Evolutionary conservation across 768 basidiomycete genomes (phyloP).

Genomic region (Auricularia heimuer): DNA sequence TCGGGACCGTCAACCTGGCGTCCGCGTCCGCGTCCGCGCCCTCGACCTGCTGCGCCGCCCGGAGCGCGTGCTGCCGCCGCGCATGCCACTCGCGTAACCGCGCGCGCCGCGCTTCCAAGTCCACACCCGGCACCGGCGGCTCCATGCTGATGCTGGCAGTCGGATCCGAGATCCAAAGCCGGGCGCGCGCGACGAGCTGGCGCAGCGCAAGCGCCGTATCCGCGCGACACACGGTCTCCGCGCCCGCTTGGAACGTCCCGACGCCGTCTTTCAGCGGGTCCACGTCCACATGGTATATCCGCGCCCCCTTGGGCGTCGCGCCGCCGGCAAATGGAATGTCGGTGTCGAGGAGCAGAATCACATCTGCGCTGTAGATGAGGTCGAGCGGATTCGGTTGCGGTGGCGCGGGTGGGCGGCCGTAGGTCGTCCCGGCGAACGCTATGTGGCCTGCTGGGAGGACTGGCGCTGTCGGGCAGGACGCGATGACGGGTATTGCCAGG

Average conservation of each 20-base stretch:
- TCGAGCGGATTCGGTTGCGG: not conserved
- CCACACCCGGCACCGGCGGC: no score
- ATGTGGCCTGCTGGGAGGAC: constrained; percentile 51
- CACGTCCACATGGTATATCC: constrained; percentile 51
- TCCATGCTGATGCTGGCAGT: not conserved
- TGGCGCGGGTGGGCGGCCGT: constrained; percentile 21
- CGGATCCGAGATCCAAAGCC: not conserved
- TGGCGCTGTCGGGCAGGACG: constrained; percentile 39
- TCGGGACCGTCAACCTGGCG: constrained; percentile 29
- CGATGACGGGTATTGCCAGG: constrained; percentile 46
- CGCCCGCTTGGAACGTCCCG: constrained; percentile 44
- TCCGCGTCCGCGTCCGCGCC: constrained; percentile 3
- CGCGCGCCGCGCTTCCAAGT: constrained; percentile 14
- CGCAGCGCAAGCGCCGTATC: constrained; percentile 43
- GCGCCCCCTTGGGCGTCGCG: constrained; percentile 34
- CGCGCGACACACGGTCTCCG: constrained; percentile 48
- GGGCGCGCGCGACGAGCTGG: constrained; percentile 31
- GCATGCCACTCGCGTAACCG: constrained; percentile 8
- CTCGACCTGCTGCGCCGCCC: constrained; percentile 14
- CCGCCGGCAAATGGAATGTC: constrained; percentile 52
- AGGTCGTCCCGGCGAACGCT: constrained; percentile 42
- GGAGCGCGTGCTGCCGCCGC: constrained; percentile 13
- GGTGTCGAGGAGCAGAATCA: constrained; percentile 53
- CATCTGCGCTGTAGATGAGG: constrained; percentile 35
- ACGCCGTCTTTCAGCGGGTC: constrained; percentile 47